Conservation (phyloP, 1,284 basidiomycete genomes). For the Pseudozyma pruni region DNA sequence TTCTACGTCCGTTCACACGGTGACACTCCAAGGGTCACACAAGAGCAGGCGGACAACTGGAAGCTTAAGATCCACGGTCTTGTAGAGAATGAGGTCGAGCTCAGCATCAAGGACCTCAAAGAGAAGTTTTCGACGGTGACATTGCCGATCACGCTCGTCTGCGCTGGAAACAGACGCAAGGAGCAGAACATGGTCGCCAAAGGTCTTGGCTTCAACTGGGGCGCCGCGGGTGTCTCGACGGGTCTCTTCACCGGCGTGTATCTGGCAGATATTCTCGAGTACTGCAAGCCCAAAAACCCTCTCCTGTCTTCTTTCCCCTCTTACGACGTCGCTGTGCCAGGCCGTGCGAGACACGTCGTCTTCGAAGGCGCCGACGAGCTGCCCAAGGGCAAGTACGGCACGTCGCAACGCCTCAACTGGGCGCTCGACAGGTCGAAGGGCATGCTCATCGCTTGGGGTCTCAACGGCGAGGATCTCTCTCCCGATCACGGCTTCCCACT, state of each 20-base stretch:
- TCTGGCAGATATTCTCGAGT: slow-evolving; percentile 74
- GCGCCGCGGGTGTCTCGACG: slow-evolving; percentile 72
- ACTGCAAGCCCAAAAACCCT: slow-evolving; percentile 70
- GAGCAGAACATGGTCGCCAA: slow-evolving; percentile 78
- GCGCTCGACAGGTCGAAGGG: slow-evolving; percentile 72
- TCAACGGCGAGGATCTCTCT: slow-evolving; percentile 71
- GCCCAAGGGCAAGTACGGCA: slow-evolving; percentile 78
- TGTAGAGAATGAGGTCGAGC: slow-evolving; percentile 47
- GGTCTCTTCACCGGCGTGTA: slow-evolving; percentile 78
- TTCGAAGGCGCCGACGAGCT: slow-evolving; percentile 76
- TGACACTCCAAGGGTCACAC: slow-evolving; percentile 73
- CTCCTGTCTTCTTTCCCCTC: slow-evolving; percentile 53
- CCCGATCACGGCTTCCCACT: slow-evolving; percentile 78
- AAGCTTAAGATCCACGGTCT: slow-evolving; percentile 72
- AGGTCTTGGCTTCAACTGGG: slow-evolving; percentile 73
- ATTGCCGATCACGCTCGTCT: slow-evolving; percentile 76
- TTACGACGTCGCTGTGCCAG: slow-evolving; percentile 59
- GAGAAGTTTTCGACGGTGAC: slow-evolving; percentile 73
- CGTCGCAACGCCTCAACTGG: slow-evolving; percentile 73
- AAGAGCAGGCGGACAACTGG: slow-evolving; percentile 71
- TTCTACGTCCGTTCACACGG: slow-evolving; percentile 79
- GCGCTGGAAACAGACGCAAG: slow-evolving; percentile 77
- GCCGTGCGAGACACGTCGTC: slow-evolving; percentile 72
- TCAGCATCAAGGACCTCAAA: slow-evolving; percentile 69
- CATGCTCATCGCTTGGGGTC: slow-evolving; percentile 75